Evolutionary conservation across 2,329 filamentous ascomycete species (phyloP).

Genomic region (Ophiosphaerella herpotricha): DNA sequence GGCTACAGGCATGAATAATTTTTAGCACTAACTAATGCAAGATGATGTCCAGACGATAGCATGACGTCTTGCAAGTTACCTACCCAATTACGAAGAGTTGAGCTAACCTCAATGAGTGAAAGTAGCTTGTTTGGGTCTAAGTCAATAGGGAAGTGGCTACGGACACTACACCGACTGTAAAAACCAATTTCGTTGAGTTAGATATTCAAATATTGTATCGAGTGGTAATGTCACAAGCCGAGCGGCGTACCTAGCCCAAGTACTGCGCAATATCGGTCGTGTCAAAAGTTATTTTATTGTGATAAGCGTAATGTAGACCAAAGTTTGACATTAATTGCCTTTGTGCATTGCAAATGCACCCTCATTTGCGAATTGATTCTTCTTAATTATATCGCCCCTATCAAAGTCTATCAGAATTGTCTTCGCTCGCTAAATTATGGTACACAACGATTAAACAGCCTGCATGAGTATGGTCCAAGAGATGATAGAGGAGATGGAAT

Average conservation of each 20-base stretch:
- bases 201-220: not conserved
- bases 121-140: too few relatives aligned
- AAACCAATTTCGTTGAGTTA: not conserved
- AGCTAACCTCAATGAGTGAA: not conserved
- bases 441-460: not conserved
- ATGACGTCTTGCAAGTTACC: constrained; percentile 3
- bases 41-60: not conserved
- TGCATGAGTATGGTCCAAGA: not conserved
- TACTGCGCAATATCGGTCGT: too few relatives aligned
- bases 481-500: not conserved
- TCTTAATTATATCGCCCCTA: constrained; percentile 25
- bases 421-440: not conserved
- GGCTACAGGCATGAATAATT: too few relatives aligned
- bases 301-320: too few relatives aligned
- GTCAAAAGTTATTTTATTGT: too few relatives aligned
- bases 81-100: not conserved
- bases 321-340: not conserved
- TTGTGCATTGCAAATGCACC: constrained; percentile 26
- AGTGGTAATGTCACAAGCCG: too few relatives aligned
- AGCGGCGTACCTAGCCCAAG: too few relatives aligned
- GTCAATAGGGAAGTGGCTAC: too few relatives aligned
- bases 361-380: constrained; percentile 30
- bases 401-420: constrained; percentile 5
- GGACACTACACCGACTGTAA: too few relatives aligned
- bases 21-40: too few relatives aligned